These are phyloP conservation scores for Tuber microsphaerosporum DNA, from an alignment of 495 filamentous ascomycete species.

Conservation along the genomic window DNA sequence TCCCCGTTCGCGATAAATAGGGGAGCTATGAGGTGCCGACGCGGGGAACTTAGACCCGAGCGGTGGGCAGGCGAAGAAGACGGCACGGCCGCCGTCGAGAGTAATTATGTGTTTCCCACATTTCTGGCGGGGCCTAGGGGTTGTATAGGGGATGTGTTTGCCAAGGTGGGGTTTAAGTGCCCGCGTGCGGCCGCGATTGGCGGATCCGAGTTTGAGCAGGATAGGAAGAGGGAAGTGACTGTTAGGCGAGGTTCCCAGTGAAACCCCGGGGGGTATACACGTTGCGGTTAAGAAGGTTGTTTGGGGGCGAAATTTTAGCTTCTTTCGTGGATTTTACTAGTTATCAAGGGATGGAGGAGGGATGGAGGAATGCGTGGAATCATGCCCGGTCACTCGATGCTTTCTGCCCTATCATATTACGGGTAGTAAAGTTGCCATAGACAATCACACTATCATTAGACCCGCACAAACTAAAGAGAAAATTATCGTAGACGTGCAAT, in stretches of 20 bases:
- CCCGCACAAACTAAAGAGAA: conserved; percentile 6
- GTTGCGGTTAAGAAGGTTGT: not conserved
- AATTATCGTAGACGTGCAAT: conserved; percentile 28
- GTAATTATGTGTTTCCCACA: too few species aligned
- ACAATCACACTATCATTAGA: not conserved
- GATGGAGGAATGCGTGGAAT: conserved; percentile 45
- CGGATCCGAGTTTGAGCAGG: conserved; percentile 53
- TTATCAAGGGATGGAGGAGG: conserved; percentile 41
- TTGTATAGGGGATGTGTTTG: too few species aligned
- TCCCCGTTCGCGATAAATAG: too few species aligned
- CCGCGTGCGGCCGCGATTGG: too few species aligned
- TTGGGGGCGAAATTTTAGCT: not conserved
- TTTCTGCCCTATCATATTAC: not conserved
- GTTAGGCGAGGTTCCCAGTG: conserved; percentile 1
- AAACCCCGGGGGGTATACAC: not conserved
- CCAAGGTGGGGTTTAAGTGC: too few species aligned
- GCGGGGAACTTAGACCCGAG: too few species aligned
- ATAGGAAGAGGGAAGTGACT: conserved; percentile 47
- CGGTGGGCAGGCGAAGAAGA: too few species aligned
- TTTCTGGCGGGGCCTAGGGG: too few species aligned
- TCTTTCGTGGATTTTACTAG: conserved; percentile 37
- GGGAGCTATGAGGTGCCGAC: too few species aligned
- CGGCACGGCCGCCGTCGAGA: too few species aligned
- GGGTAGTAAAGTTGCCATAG: not conserved
- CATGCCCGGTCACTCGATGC: not conserved